Evolutionary conservation across 441 rosid genomes (phyloP), one percentile per base, ranked within the genome.

Genomic region (Melastoma candidum): DNA sequence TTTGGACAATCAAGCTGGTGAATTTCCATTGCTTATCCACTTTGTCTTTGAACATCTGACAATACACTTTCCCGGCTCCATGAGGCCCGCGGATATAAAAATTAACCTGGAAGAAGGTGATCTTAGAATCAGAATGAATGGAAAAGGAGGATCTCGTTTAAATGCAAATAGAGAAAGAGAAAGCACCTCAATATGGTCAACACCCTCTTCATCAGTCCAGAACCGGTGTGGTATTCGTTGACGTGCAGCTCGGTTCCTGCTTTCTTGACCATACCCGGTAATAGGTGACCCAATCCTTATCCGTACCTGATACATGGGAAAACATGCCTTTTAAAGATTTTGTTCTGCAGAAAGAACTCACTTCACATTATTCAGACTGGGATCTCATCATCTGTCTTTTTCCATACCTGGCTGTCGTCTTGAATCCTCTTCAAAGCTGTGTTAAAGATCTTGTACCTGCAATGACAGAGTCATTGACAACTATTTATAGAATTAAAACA

Each of bases 221-320:
- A 78, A 51, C 71, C 75, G 84, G 63, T 84, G 78, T 1, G 96
- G 95, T 57, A 93, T 89, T 25, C 87, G 82, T 60, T 93, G 99
- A 50, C 99, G 96, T 48, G 97, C 97, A 54, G 88, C 96, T 47
- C 99, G 88, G 68, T 93, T 93, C 68, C 96, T 79, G 55, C 85
- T 84, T 76, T 93, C 99, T 66, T 89, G 97, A 61, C 97, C 99
- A 68, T 86, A 93, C 43, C 99, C 99, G 13, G 84, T 93, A 63
- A 93, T 84, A 7, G 97, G 99, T 12, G 94, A 78, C 71, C 97
- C 97, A 68, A 93, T 89, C 78, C 99, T 81, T 65, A 84, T 84
- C 70, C 95, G 77, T 36, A 93, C 96, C 98, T 93, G 78, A 59
- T 54, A 58, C 8, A 56, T 48, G 62, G 24, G 36, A 45, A 10